A percentile compares a stretch with the other conserved stretches of the same genome.
These are phyloP conservation scores for Tetrastigma voinierianum DNA, from an alignment of 164 flowering plant genomes.

Conservation along the genomic window DNA sequence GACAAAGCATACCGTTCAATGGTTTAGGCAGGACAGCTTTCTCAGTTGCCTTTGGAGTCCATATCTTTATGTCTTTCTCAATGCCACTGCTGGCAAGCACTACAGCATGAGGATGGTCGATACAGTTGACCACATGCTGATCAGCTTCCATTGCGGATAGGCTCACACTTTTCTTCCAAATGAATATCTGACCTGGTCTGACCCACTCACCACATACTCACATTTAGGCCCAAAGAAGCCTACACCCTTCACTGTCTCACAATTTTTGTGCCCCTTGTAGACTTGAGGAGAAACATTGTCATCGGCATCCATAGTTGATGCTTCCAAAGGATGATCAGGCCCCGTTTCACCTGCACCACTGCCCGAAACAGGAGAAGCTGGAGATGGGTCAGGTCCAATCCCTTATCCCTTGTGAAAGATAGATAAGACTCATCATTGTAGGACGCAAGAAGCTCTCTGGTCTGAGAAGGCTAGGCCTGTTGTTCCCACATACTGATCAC, in stretches of 20 bases:
- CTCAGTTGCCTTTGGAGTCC: slow-evolving; percentile 76
- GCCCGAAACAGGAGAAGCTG: slow-evolving; percentile 32
- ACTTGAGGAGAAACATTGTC: slow-evolving; percentile 49
- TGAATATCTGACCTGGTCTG: slow-evolving; percentile 94
- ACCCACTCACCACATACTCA: slow-evolving; percentile 95
- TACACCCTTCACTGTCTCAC: slow-evolving; percentile 88
- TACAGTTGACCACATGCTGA: slow-evolving; percentile 76
- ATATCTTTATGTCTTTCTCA: slow-evolving; percentile 77
- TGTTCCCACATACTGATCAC: slow-evolving; percentile 58
- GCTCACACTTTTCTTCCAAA: slow-evolving; percentile 92
- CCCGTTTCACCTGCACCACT: slow-evolving; percentile 34
- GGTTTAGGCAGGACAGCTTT: slow-evolving; percentile 60
- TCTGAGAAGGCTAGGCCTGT: slow-evolving; percentile 93
- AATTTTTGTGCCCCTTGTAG: slow-evolving; percentile 74
- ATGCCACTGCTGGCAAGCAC: slow-evolving; percentile 92
- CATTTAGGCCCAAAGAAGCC: slow-evolving; percentile 77
- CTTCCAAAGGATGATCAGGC: slow-evolving; percentile 13
- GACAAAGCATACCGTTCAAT: slow-evolving; percentile 51
- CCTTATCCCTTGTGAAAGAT: slow-evolving; percentile 81
- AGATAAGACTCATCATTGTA: slow-evolving; percentile 77
- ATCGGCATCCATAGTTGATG: slow-evolving; percentile 26
- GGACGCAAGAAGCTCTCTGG: slow-evolving; percentile 83
- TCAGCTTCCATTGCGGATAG: slow-evolving; percentile 92
- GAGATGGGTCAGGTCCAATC: slow-evolving; percentile 57
- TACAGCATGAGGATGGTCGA: slow-evolving; percentile 79